Percentiles rank a stretch among this genome's conserved stretches.
Evolutionary conservation across 257 asterid genomes (phyloP).

Genomic region (Mitragyna speciosa): DNA sequence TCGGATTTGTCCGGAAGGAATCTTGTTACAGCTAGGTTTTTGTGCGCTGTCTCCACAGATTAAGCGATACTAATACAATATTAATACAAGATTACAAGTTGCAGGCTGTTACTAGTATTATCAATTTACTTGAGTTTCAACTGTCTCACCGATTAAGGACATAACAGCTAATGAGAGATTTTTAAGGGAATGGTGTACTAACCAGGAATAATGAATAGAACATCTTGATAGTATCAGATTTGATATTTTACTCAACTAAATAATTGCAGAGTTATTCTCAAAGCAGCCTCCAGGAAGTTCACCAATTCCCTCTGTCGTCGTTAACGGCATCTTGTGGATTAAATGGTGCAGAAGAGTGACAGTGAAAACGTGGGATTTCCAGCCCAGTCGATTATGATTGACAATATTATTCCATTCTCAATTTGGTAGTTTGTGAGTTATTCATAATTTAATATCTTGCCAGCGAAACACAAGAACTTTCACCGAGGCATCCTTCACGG

Average conservation of each 20-base stretch:
- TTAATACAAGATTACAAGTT: background rate
- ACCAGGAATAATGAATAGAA: background rate
- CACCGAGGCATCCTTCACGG: constrained; percentile 35
- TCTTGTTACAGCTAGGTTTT: background rate
- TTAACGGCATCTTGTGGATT: background rate
- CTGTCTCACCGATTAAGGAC: constrained; percentile 47
- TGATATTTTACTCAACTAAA: background rate
- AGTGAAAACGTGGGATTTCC: constrained; percentile 1
- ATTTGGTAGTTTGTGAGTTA: constrained; percentile 16
- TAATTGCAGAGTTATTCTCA: background rate
- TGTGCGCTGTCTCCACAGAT: constrained; percentile 5
- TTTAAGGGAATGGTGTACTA: constrained; percentile 19
- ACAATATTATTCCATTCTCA: background rate
- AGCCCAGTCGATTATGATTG: background rate
- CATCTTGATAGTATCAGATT: constrained; percentile 11
- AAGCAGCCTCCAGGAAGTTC: constrained; percentile 22
- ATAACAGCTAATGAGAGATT: constrained; percentile 55
- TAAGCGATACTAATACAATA: background rate
- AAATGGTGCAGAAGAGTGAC: constrained; percentile 1
- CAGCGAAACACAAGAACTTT: constrained; percentile 49
- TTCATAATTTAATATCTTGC: constrained; percentile 30
- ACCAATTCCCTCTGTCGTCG: background rate
- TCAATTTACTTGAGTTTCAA: constrained; percentile 26
- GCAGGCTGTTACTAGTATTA: constrained; percentile 19
- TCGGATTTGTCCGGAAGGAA: background rate